Base-by-base conservation (phyloP, 2,329 filamentous ascomycete species). In the Fulvia fulva region DNA sequence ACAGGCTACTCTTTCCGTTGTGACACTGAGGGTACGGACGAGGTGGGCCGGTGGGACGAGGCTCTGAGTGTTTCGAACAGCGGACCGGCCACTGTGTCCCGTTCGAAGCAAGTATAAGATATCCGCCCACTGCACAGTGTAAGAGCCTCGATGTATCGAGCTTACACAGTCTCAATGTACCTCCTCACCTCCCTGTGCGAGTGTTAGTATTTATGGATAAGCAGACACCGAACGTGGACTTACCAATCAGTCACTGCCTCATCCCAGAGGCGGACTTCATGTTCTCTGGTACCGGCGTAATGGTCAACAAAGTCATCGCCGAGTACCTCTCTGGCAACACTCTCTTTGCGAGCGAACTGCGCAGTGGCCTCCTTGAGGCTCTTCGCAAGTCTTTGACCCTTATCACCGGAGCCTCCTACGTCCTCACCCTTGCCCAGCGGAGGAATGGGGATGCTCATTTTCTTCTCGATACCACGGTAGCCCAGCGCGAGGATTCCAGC, bases 201-300 rank as follows among this genome's bases (percentile, higher is more conserved):
- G 34, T 32, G 46, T 66, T 47, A 67, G 62, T 56, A 5, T 22
- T 25, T 16, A 44, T 8, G 22, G 11, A 43, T 26, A 32, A 46
- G 12, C 34, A 54, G 37, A 21, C 51, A 25, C 16, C 9, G 19
- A 32, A 11, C 19, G 26, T 23, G 28, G 56, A 86, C 88, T 74
- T 81, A 93, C 91, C 93, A 97, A 74, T 97, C 94, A 21, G 94
- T 97, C 5, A 97, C 93, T 1, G 92, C 92, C 74, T 97, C 93
- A 68, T 97, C 92, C 88, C 90, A 99, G 21, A 96, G 76, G 61
- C 89, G 80, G 58, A 94, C 83, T 76, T 99, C 94, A 75, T 99
- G 92, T 73, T 96, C 88, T 63, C 94, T 83, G 19, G 93, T 96
- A 16, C 94, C 94, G 12, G 87, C 90, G 77, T 87, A 99, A 74